Conservation (phyloP, 345 rosid species). For the Rhodomyrtus tomentosa region DNA sequence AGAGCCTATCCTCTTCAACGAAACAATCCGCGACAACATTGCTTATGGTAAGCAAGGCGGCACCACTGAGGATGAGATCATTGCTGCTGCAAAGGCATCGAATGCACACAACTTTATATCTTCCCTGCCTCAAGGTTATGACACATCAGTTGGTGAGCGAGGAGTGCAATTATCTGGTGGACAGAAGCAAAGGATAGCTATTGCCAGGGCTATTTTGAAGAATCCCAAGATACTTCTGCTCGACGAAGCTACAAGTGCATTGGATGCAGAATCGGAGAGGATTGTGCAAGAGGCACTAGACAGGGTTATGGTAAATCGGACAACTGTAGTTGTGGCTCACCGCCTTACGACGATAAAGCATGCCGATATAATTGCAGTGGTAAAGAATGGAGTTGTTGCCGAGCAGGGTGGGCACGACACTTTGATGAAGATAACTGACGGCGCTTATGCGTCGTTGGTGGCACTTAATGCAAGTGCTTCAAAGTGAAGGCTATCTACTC, state of each 20-base stretch:
- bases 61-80: slow-evolving; percentile 39
- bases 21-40: slow-evolving; percentile 46
- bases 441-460: slow-evolving; percentile 53
- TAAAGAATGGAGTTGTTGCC: slow-evolving; percentile 48
- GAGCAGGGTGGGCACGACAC: slow-evolving; percentile 54
- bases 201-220: slow-evolving; percentile 54
- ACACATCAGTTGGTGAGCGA: slow-evolving; percentile 55
- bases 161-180: slow-evolving; percentile 71
- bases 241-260: slow-evolving; percentile 72
- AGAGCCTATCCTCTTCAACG: slow-evolving; percentile 71
- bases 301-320: slow-evolving; percentile 46
- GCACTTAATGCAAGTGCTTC: slow-evolving; percentile 25
- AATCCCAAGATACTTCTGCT: slow-evolving; percentile 51
- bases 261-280: slow-evolving; percentile 61
- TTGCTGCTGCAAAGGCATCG: slow-evolving; percentile 43
- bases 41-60: slow-evolving; percentile 49
- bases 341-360: slow-evolving; percentile 41
- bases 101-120: slow-evolving; percentile 61
- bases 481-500: background rate
- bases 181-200: slow-evolving; percentile 59
- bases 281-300: slow-evolving; percentile 61
- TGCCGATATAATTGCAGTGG: slow-evolving; percentile 60
- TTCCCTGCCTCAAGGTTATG: slow-evolving; percentile 46
- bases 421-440: slow-evolving; percentile 34
- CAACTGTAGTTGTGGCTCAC: slow-evolving; percentile 63